Evolutionary conservation across 1,139 yeast genomes (phyloP), one percentile per base, ranked within the genome.

Genomic region (Debaryomycetaceae sp.): DNA sequence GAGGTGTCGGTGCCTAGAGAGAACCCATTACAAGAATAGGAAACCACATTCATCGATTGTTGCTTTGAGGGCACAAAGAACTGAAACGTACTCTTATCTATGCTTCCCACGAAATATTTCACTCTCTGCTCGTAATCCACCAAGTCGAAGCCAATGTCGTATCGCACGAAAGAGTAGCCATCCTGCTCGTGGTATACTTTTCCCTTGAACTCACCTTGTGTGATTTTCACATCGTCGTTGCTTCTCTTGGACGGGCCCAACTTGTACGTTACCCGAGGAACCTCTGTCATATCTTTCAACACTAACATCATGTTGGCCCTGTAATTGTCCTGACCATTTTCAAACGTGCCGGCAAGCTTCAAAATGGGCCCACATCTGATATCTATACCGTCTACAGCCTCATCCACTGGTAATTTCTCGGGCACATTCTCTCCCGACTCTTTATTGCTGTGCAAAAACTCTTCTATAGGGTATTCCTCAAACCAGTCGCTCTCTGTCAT

Each of bases 11-110:
- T 85, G 4, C 78, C 80, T 43, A 87, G 64, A 1, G 96, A 86
- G 62, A 90, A 91, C n/a, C 97, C 98, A 60, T 91, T 93, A 67
- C 98, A 91, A 5, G 97, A 87, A 62, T 78, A 85, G 34, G 91
- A 83, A 63, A 89, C 75, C 5, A 85, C 76, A 62, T 89, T 90
- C 89, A 89, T 86, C 17, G 87, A 75, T 61, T 84, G 81, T 7
- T 65, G 56, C 1, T 55, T 53, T 2, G 82, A 69, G 0, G 96
- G 95, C 3, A 87, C 50, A 56, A 62, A 83, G 56, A 86, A 86
- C 43, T 70, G 64, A 54, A 70, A 74, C 35, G 67, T 65, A 13
- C 65, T 65, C 49, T 72, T 68, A 43, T 54, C 52, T 36, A 59
- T 60, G 17, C 61, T 70, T 53, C 86, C 81, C 49, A 89, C 67